phyloP scores from a whole-genome alignment of 1,284 basidiomycete genomes.

The Ganoderma lucidum region DNA sequence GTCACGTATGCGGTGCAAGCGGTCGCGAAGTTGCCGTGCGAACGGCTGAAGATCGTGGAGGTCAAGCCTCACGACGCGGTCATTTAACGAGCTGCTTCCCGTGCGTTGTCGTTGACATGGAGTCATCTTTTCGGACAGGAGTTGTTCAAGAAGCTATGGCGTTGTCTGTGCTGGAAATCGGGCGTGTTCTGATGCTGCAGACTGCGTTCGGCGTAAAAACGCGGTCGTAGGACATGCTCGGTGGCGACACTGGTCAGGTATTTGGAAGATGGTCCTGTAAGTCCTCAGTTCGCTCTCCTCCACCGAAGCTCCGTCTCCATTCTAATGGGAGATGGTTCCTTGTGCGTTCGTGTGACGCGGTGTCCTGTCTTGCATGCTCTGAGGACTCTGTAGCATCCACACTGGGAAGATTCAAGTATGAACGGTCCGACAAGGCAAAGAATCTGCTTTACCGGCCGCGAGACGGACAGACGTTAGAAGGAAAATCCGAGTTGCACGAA shows the following conservation, averaged over 20 bases:
- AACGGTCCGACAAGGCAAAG: background rate
- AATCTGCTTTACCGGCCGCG: background rate
- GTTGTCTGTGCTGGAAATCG: background rate
- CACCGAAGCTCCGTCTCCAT: too few species aligned
- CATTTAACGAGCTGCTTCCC: too few species aligned
- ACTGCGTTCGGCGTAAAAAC: background rate
- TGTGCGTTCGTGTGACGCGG: too few species aligned
- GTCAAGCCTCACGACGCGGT: too few species aligned
- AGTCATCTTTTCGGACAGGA: conserved; percentile 1
- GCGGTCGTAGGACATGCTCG: background rate
- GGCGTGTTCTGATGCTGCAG: background rate
- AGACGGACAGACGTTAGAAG: background rate
- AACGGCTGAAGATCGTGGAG: too few species aligned
- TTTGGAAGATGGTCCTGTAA: background rate
- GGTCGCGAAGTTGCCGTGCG: too few species aligned
- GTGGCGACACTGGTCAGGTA: background rate
- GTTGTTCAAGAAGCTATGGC: conserved; percentile 19
- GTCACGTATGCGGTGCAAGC: too few species aligned
- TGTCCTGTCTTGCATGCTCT: background rate
- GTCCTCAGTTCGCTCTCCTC: too few species aligned
- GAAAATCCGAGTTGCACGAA: background rate
- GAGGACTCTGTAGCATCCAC: background rate
- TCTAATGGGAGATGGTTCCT: background rate
- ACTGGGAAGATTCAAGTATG: background rate
- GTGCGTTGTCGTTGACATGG: too few species aligned